A percentile compares a stretch with the other conserved stretches of the same genome.
These are phyloP conservation scores for Pythium sp. DNA, from an alignment of 352 stramenopile genomes.

Conservation along the genomic window DNA sequence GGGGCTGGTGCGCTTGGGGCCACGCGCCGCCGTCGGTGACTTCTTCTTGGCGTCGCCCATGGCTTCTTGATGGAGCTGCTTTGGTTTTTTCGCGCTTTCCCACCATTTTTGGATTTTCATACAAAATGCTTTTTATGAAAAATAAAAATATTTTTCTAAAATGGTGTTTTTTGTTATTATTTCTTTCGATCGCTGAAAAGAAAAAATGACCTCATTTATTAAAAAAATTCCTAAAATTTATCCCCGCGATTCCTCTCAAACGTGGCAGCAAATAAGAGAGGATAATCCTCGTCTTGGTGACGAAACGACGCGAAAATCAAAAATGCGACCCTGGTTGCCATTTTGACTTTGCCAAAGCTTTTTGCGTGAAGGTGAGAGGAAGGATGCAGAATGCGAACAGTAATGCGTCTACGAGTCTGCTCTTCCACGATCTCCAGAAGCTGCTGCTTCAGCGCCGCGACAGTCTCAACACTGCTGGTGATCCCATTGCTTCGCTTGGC, in stretches of 20 bases:
- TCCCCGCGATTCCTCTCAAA: too few relatives aligned
- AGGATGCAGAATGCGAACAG: neutral
- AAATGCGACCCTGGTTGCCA: too few relatives aligned
- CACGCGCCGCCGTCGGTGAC: too few relatives aligned
- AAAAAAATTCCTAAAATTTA: too few relatives aligned
- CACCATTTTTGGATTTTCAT: neutral
- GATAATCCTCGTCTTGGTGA: too few relatives aligned
- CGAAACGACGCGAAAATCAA: too few relatives aligned
- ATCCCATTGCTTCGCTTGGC: neutral
- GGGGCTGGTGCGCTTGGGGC: slow-evolving; percentile 12
- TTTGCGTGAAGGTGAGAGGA: neutral
- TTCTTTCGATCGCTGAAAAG: too few relatives aligned
- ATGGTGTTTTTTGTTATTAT: too few relatives aligned
- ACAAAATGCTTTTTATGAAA: neutral
- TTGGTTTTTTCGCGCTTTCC: too few relatives aligned
- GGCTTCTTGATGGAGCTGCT: neutral
- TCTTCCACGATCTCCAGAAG: slow-evolving; percentile 1
- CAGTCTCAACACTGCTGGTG: neutral
- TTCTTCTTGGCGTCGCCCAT: slow-evolving; percentile 13
- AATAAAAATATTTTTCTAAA: too few relatives aligned
- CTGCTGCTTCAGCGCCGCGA: neutral
- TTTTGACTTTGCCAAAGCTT: neutral
- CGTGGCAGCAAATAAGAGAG: too few relatives aligned
- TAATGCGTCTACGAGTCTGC: neutral
- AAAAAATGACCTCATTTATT: too few relatives aligned